Conservation (phyloP, 495 filamentous ascomycete species). For the Patellaria atrata region DNA sequence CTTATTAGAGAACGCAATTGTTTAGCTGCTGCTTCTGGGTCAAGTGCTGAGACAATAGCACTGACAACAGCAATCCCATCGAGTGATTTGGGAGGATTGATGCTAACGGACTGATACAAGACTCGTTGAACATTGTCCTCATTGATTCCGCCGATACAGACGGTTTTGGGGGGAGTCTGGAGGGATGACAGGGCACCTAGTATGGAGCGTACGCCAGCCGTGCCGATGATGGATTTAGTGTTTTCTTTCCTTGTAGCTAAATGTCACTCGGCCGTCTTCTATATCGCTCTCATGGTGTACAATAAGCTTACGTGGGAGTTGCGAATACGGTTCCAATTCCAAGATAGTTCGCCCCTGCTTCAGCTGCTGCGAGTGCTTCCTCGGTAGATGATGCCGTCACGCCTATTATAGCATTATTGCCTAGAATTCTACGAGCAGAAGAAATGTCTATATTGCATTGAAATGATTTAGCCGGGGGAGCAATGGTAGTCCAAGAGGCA, state of each 20-base stretch:
- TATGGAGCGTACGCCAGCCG: slow-evolving; percentile 60
- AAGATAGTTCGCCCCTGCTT: slow-evolving; percentile 70
- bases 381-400: slow-evolving; percentile 56
- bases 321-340: slow-evolving; percentile 56
- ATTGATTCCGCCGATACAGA: slow-evolving; percentile 86
- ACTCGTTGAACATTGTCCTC: slow-evolving; percentile 59
- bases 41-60: slow-evolving; percentile 61
- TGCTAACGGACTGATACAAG: slow-evolving; percentile 30
- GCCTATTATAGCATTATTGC: slow-evolving; percentile 52
- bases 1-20: slow-evolving; percentile 38
- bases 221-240: slow-evolving; percentile 69
- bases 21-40: slow-evolving; percentile 46
- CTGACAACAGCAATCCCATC: slow-evolving; percentile 83
- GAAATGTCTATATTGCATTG: slow-evolving; percentile 34
- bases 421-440: slow-evolving; percentile 57
- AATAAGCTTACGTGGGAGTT: slow-evolving; percentile 51
- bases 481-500: slow-evolving; percentile 1
- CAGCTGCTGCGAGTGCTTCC: slow-evolving; percentile 51
- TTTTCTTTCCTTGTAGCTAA: slow-evolving; percentile 42
- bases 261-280: not conserved
- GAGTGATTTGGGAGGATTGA: slow-evolving; percentile 45
- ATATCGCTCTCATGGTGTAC: not conserved
- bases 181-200: slow-evolving; percentile 24
- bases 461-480: not conserved
- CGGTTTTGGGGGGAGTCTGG: slow-evolving; percentile 28